Conservation (phyloP, 306 rosid species). For the Prunus salicina region DNA sequence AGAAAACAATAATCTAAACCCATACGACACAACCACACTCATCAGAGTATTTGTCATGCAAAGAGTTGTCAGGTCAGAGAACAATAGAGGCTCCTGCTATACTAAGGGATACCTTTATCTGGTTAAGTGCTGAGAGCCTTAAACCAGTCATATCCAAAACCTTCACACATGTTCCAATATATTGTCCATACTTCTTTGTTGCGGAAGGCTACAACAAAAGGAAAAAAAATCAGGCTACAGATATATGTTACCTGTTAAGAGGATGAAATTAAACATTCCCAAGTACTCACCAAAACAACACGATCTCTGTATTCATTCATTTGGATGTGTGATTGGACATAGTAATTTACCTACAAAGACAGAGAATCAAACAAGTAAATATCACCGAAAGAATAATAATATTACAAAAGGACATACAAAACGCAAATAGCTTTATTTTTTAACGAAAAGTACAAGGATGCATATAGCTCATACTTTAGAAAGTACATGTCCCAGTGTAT, state of each 20-base stretch:
- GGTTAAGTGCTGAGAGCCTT: constrained; percentile 80
- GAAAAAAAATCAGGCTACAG: constrained; percentile 9
- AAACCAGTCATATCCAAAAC: constrained; percentile 94
- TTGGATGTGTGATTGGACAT: constrained; percentile 95
- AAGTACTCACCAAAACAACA: constrained; percentile 68
- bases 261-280: constrained; percentile 11
- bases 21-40: not conserved
- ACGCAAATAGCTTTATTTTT: not conserved
- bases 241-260: not conserved
- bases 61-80: not conserved
- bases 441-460: not conserved
- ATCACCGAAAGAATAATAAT: not conserved
- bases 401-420: not conserved
- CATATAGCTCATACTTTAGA: not conserved
- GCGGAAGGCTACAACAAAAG: constrained; percentile 64
- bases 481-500: not conserved
- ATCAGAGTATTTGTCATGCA: not conserved
- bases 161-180: constrained; percentile 80
- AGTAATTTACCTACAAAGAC: constrained; percentile 65
- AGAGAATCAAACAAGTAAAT: not conserved
- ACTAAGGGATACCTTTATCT: constrained; percentile 61
- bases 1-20: not conserved
- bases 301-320: constrained; percentile 89
- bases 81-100: not conserved
- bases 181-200: constrained; percentile 62